Percentiles rank a stretch among this genome's conserved stretches.
Evolutionary conservation across 2,329 filamentous ascomycete genomes (phyloP).

Genomic region (Apiospora rasikravindrae): DNA sequence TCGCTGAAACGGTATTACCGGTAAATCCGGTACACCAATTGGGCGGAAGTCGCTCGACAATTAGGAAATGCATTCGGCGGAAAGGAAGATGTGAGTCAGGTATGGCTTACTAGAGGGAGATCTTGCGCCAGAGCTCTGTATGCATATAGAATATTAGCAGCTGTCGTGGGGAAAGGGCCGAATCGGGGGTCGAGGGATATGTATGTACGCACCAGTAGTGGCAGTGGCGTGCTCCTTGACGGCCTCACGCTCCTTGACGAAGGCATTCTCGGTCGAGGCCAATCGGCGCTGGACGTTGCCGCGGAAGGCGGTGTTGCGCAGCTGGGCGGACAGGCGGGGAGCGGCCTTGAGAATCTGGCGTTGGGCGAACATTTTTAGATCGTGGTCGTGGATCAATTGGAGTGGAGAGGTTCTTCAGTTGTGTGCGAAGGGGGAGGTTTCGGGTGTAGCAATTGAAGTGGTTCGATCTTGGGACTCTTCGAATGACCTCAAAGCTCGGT

Average conservation of each 20-base stretch:
- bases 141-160: constrained; percentile 26
- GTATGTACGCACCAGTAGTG: constrained; percentile 73
- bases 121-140: constrained; percentile 91
- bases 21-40: background rate
- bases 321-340: constrained; percentile 66
- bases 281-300: constrained; percentile 71
- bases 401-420: constrained; percentile 11
- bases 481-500: constrained; percentile 18
- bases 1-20: background rate
- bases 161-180: background rate
- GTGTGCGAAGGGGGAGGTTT: background rate
- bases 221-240: constrained; percentile 88
- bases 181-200: background rate
- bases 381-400: constrained; percentile 21
- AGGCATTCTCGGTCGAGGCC: constrained; percentile 84
- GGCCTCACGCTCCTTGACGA: constrained; percentile 88
- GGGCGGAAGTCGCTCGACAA: background rate
- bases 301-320: constrained; percentile 61
- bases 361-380: constrained; percentile 65
- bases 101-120: constrained; percentile 86
- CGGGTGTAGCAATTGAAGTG: constrained; percentile 11
- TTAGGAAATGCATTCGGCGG: background rate
- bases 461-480: constrained; percentile 15
- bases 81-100: constrained; percentile 6
- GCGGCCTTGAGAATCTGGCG: constrained; percentile 65